Conservation (phyloP, 768 basidiomycete genomes). For the Punctularia strigosozonata region DNA sequence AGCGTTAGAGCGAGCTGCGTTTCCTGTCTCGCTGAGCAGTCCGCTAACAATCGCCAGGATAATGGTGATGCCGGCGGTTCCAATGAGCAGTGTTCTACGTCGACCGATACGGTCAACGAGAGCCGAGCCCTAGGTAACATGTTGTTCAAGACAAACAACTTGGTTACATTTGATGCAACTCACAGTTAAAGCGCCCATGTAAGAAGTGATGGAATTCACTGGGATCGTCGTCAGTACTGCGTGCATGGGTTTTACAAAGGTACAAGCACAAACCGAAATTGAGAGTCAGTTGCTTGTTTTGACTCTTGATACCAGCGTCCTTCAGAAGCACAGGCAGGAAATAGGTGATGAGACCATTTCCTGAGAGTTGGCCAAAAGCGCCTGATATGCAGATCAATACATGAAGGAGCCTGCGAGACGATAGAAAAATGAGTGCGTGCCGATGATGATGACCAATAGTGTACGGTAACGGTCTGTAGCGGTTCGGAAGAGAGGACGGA, state of each 20-base stretch:
- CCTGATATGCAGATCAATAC: conserved; percentile 4
- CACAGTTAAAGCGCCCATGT: conserved; percentile 23
- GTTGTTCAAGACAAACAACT: neutral
- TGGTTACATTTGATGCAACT: conserved; percentile 2
- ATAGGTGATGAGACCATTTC: conserved; percentile 38
- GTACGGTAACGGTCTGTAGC: conserved; percentile 33
- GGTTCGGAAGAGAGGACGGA: conserved; percentile 35
- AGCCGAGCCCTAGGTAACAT: conserved; percentile 26
- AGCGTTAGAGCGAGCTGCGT: conserved; percentile 28
- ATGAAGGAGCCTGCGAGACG: no score
- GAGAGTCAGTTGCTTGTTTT: conserved; percentile 28
- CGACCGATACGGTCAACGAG: conserved; percentile 38
- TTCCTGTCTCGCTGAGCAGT: conserved; percentile 27
- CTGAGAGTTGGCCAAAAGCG: conserved; percentile 31
- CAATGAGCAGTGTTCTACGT: conserved; percentile 29
- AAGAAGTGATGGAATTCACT: conserved; percentile 41
- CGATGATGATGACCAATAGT: conserved; percentile 39
- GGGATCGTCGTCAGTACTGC: no score
- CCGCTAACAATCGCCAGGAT: conserved; percentile 36
- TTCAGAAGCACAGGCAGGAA: conserved; percentile 34
- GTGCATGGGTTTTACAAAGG: no score
- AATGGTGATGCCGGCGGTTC: conserved; percentile 23
- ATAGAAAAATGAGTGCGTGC: conserved; percentile 12
- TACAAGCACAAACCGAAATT: no score
- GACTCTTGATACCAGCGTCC: conserved; percentile 34